Percentiles rank a stretch among this genome's conserved stretches.
These are phyloP conservation scores for Colletotrichum cordylinicola DNA, from an alignment of 2,329 filamentous ascomycete genomes.

Conservation along the genomic window DNA sequence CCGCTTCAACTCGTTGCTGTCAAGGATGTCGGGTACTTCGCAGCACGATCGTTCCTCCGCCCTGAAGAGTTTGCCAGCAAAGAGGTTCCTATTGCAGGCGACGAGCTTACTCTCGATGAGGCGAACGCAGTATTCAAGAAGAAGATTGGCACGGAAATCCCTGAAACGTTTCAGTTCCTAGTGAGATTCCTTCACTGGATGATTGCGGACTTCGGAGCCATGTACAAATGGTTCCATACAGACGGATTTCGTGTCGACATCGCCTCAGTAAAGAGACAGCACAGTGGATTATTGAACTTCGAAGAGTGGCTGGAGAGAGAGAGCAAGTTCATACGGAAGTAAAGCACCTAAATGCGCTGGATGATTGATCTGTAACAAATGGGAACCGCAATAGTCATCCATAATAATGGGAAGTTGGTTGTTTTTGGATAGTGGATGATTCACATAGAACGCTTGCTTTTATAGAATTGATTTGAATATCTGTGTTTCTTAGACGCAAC, in stretches of 20 bases:
- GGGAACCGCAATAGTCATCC: neutral
- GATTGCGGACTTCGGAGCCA: neutral
- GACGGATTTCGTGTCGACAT: neutral
- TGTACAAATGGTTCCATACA: neutral
- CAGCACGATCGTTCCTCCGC: constrained; percentile 45
- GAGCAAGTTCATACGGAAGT: neutral
- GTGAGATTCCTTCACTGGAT: neutral
- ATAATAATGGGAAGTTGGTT: neutral
- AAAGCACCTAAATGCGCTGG: neutral
- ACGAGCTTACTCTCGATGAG: constrained; percentile 44
- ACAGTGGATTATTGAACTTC: neutral
- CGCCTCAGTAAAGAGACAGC: neutral
- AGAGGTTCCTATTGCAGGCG: constrained; percentile 46
- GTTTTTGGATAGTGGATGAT: neutral
- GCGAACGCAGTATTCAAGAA: neutral
- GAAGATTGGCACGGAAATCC: neutral
- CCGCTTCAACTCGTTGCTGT: constrained; percentile 46
- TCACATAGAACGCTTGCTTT: neutral
- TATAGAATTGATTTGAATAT: neutral
- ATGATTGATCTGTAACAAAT: neutral
- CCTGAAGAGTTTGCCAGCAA: constrained; percentile 34
- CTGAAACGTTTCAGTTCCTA: neutral
- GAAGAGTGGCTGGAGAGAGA: neutral
- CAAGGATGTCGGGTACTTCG: constrained; percentile 51
- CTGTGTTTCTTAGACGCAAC: neutral